Percentiles rank a stretch among this genome's conserved stretches.
Evolutionary conservation across 2,329 filamentous ascomycete genomes (phyloP).

Genomic region (Emmonsiellopsis sp.): DNA sequence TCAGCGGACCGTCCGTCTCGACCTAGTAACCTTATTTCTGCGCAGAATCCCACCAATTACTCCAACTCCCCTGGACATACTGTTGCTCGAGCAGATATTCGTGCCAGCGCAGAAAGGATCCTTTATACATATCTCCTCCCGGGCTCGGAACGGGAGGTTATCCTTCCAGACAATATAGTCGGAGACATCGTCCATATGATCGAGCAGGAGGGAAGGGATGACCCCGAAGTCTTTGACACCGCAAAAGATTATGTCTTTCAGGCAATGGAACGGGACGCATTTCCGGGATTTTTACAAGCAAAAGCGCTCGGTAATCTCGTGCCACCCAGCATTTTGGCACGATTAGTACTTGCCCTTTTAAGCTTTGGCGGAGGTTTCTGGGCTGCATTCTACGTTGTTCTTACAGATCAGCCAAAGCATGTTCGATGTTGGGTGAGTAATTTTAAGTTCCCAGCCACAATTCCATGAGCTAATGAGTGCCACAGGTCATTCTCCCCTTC

Average conservation of each 20-base stretch:
- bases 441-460: background rate
- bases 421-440: conserved; percentile 75
- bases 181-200: conserved; percentile 78
- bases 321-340: conserved; percentile 76
- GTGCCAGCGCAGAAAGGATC: conserved; percentile 92
- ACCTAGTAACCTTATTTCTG: conserved; percentile 54
- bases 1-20: conserved; percentile 42
- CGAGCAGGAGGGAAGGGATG: conserved; percentile 83
- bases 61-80: conserved; percentile 76
- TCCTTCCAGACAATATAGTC: conserved; percentile 78
- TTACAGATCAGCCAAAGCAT: conserved; percentile 65
- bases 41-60: conserved; percentile 52
- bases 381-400: conserved; percentile 87
- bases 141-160: conserved; percentile 93
- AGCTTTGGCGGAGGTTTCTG: conserved; percentile 89
- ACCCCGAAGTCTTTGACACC: conserved; percentile 93
- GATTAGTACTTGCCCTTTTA: conserved; percentile 75
- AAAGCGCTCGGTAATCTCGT: conserved; percentile 96
- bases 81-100: conserved; percentile 80
- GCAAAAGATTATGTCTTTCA: conserved; percentile 99
- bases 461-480: conserved; percentile 12
- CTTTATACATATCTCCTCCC: conserved; percentile 95
- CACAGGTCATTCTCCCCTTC: conserved; percentile 74
- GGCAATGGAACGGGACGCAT: conserved; percentile 99
- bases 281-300: conserved; percentile 87